Evolutionary conservation across 257 asterid species (phyloP).

Genomic region (Przewalskia tangutica): DNA sequence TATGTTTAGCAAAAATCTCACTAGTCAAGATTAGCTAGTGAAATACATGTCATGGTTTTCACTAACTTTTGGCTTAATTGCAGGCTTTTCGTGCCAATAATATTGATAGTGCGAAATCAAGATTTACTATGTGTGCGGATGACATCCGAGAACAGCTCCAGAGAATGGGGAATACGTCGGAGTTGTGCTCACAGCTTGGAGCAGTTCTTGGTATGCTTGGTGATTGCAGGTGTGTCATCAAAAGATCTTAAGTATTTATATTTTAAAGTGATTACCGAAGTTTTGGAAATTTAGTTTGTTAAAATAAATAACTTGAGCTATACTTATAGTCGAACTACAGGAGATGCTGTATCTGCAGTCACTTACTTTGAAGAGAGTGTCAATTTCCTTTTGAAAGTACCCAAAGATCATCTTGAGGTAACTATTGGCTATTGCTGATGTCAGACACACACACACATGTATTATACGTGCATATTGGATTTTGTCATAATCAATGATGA

Average conservation of each 20-base stretch:
- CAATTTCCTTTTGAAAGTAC: slow-evolving; percentile 58
- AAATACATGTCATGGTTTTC: too few species aligned
- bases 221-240: slow-evolving; percentile 68
- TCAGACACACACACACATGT: too few species aligned
- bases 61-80: slow-evolving; percentile 3
- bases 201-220: slow-evolving; percentile 97
- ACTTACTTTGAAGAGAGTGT: slow-evolving; percentile 82
- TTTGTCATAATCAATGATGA: too few species aligned
- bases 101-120: slow-evolving; percentile 83
- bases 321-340: slow-evolving; percentile 63
- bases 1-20: slow-evolving; percentile 25
- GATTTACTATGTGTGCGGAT: slow-evolving; percentile 70
- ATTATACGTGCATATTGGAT: too few species aligned
- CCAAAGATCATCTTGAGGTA: slow-evolving; percentile 76
- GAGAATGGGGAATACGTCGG: slow-evolving; percentile 60
- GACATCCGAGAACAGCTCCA: slow-evolving; percentile 79
- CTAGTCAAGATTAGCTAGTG: background rate
- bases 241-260: too few species aligned
- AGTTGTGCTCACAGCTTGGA: slow-evolving; percentile 89
- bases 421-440: too few species aligned
- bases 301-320: background rate
- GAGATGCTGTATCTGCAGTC: slow-evolving; percentile 72
- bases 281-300: too few species aligned
- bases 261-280: too few species aligned
- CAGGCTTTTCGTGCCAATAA: slow-evolving; percentile 94